Percentiles rank a stretch among this genome's conserved stretches.
These are phyloP conservation scores for Agaricus bisporus DNA, from an alignment of 768 basidiomycete genomes.

Conservation along the genomic window DNA sequence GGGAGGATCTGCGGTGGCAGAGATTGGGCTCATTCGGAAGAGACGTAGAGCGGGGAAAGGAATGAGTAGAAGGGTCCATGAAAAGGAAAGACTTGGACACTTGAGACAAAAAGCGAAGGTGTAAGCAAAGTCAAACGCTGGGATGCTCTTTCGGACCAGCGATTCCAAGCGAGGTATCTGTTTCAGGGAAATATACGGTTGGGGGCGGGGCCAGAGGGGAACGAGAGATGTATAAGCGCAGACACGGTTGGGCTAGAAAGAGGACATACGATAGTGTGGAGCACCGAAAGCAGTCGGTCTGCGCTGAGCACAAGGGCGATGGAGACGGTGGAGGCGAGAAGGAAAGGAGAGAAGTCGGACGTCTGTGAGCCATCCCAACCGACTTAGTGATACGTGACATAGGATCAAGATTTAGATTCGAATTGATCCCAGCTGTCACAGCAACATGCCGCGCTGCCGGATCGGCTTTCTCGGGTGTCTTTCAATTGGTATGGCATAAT, in stretches of 20 bases:
- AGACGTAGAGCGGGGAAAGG: slow-evolving; percentile 27
- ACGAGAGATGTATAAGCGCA: too few relatives aligned
- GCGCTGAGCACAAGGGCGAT: background rate
- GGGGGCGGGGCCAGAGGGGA: too few relatives aligned
- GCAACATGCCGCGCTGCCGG: slow-evolving; percentile 1
- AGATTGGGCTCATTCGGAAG: slow-evolving; percentile 15
- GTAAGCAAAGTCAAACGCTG: background rate
- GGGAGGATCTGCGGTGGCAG: background rate
- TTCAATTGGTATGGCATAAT: background rate
- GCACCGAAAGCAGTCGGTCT: too few relatives aligned
- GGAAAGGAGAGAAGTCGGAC: background rate
- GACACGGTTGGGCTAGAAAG: too few relatives aligned
- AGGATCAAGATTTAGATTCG: too few relatives aligned
- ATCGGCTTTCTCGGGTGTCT: background rate
- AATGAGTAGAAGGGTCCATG: slow-evolving; percentile 6
- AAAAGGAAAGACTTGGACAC: background rate
- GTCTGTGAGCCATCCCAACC: background rate
- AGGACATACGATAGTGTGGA: too few relatives aligned
- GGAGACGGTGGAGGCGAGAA: background rate
- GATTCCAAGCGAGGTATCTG: too few relatives aligned
- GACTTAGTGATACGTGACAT: background rate
- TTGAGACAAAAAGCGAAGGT: background rate
- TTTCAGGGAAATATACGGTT: too few relatives aligned
- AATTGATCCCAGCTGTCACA: background rate
- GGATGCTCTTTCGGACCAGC: background rate